These are phyloP conservation scores for Petunia hybrid DNA, from an alignment of 305 asterid species.

Conservation along the genomic window DNA sequence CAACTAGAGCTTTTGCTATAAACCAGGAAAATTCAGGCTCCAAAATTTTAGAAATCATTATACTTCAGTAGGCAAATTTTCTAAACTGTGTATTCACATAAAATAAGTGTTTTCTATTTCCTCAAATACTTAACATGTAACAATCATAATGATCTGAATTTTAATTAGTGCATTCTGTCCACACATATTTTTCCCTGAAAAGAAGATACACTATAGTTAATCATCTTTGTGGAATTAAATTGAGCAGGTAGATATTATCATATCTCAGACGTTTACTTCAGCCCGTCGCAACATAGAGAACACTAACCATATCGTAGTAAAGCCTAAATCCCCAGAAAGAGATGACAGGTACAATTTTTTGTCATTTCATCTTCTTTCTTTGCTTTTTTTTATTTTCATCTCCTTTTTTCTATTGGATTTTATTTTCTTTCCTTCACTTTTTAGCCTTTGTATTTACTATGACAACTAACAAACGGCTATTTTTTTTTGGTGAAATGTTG, in stretches of 20 bases:
- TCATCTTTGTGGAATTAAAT: background rate
- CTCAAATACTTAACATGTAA: too few species aligned
- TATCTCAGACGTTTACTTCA: constrained; percentile 59
- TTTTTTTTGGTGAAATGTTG: background rate
- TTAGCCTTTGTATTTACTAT: background rate
- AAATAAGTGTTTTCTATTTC: too few species aligned
- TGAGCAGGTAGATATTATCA: constrained; percentile 66
- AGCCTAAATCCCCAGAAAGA: background rate
- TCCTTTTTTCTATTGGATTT: background rate
- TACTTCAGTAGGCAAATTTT: too few species aligned
- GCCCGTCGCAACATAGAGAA: constrained; percentile 48
- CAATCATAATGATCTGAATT: too few species aligned
- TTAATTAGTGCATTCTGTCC: too few species aligned
- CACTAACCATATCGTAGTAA: constrained; percentile 29
- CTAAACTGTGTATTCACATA: too few species aligned
- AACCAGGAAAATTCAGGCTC: too few species aligned
- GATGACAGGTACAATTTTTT: constrained; percentile 28
- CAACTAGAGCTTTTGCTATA: too few species aligned
- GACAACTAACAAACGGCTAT: background rate
- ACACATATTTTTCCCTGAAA: too few species aligned
- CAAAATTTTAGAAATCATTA: too few species aligned
- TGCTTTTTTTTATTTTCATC: background rate
- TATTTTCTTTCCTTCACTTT: background rate
- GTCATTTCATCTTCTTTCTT: background rate
- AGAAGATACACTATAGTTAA: background rate